Conservation (phyloP, 768 basidiomycete species). For the Xerocomellus intermedius region DNA sequence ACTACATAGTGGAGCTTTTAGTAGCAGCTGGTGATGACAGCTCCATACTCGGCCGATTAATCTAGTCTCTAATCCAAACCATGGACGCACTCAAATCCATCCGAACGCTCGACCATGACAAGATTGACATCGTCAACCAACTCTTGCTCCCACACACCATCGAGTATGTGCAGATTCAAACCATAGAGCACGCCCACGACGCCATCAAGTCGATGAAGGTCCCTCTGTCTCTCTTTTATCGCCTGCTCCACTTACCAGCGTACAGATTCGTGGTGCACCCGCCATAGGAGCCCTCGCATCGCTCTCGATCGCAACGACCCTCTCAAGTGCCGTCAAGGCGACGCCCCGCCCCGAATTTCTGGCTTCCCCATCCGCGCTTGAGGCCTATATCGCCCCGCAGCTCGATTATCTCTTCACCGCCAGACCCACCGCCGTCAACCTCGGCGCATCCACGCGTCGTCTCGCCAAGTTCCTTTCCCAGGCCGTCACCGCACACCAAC, state of each 20-base stretch:
- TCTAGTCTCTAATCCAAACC: neutral
- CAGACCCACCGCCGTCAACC: conserved; percentile 96
- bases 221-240: conserved; percentile 1
- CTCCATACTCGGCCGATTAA: neutral
- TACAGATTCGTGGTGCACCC: conserved; percentile 84
- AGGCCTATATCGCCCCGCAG: conserved; percentile 52
- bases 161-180: conserved; percentile 64
- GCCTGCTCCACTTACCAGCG: neutral
- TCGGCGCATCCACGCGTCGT: conserved; percentile 79
- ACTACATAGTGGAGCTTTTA: neutral
- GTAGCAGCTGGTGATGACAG: conserved; percentile 22
- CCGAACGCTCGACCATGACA: conserved; percentile 39
- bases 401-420: conserved; percentile 79
- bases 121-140: conserved; percentile 89
- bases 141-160: conserved; percentile 76
- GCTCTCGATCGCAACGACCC: conserved; percentile 66
- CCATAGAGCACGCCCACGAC: conserved; percentile 82
- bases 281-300: conserved; percentile 93
- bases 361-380: conserved; percentile 49
- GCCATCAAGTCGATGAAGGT: conserved; percentile 98
- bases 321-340: conserved; percentile 51
- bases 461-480: conserved; percentile 49
- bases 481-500: conserved; percentile 15
- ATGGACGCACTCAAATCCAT: conserved; percentile 40
- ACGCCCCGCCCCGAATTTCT: conserved; percentile 55